Evolutionary conservation across 1,139 yeast genomes (phyloP), one percentile per base, ranked within the genome.

Genomic region (Yamadazyma buinensis): DNA sequence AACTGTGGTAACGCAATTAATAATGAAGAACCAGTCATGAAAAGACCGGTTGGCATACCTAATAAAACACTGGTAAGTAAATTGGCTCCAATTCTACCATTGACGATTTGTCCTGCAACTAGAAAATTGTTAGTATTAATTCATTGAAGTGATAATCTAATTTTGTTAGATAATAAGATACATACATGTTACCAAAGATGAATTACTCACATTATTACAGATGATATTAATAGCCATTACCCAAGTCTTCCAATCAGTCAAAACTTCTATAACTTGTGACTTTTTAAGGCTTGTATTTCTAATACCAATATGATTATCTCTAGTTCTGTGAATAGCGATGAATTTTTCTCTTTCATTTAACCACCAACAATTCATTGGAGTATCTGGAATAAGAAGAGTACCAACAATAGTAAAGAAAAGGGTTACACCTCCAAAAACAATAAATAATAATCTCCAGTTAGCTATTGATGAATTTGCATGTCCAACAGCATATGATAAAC

Each of bases 31-130:
- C 26, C 13, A 15, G 48, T 39, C 47, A 45, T 42, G 26, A 45
- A 72, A 0, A 75, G 72, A 31, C 74, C 70, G 27, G 71, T 61
- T 1, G 77, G 78, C 32, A 73, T 77, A 5, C 78, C 65, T 5
- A 75, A 76, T 24, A 75, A 51, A 1, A 77, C 72, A 1, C 80
- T 66, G 33, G 63, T 64, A 35, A 75, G 55, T 42, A 60, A 64
- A 15, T 61, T 49, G 24, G 72, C 54, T 3, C 55, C 65, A 32
- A 39, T 27, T 17, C 19, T 17, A 30, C 45, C 61, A 18, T 55
- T 58, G 38, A 62, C 72, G 30, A 72, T 51, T 30, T 71, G 47
- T 33, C 64, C 68, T 41, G 71, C 75, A 42, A 69, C n/a, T n/a
- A n/a, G n/a, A n/a, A n/a, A n/a, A n/a, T n/a, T n/a, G n/a, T n/a